Percentiles rank a stretch among this genome's conserved stretches.
Conservation (phyloP, 176 grass and related monocot species). For the Lolium multiflorum region DNA sequence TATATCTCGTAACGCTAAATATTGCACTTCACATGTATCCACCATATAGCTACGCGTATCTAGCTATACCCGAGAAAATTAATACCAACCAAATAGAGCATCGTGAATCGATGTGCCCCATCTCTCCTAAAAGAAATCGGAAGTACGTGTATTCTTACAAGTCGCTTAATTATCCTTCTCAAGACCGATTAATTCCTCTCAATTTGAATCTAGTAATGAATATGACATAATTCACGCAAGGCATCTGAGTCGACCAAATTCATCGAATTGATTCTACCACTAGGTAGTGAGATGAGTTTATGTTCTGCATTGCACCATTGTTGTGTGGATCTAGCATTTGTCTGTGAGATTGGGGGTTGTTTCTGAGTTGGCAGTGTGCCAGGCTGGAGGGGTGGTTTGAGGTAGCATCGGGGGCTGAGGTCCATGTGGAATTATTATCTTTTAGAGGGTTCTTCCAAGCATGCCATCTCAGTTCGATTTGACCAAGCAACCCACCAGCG, state of each 20-base stretch:
- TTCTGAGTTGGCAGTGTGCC: conserved; percentile 37
- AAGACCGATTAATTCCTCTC: too few relatives aligned
- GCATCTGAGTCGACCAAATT: too few relatives aligned
- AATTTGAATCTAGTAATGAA: too few relatives aligned
- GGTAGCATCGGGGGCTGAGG: conserved; percentile 3
- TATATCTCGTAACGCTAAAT: neutral
- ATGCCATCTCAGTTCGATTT: conserved; percentile 50
- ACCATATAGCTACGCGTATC: neutral
- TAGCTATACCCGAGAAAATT: neutral
- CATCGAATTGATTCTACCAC: too few relatives aligned
- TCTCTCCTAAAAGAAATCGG: neutral
- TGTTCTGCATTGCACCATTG: neutral
- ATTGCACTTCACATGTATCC: neutral
- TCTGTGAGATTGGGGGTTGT: neutral
- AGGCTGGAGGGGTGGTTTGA: conserved; percentile 52
- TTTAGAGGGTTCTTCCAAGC: neutral
- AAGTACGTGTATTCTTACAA: neutral
- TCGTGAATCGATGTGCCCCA: neutral
- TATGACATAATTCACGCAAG: too few relatives aligned
- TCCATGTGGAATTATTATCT: conserved; percentile 37
- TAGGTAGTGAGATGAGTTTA: too few relatives aligned
- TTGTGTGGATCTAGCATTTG: conserved; percentile 9
- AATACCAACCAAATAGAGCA: neutral
- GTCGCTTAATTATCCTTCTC: neutral
- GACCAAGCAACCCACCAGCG: conserved; percentile 46